Evolutionary conservation across 805 yeast species (phyloP).

Genomic region (Pichia cephalocereana): DNA sequence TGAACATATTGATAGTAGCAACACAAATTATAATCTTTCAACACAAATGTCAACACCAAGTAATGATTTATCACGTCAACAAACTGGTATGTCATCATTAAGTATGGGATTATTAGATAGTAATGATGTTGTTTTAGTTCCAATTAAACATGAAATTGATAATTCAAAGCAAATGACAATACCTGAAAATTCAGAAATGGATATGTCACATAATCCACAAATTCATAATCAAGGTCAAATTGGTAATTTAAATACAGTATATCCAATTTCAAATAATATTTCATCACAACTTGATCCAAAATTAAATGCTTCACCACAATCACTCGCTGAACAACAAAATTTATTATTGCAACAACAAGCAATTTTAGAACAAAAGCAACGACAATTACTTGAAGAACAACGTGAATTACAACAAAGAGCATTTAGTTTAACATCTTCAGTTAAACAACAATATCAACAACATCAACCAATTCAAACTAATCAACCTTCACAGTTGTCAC

Average conservation of each 20-base stretch:
- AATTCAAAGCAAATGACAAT: background rate
- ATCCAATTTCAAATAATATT: background rate
- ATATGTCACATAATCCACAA: background rate
- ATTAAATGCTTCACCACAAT: background rate
- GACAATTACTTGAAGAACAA: conserved; percentile 9
- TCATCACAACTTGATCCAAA: background rate
- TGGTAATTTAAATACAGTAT: background rate
- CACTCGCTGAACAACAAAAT: conserved; percentile 9
- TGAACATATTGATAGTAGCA: background rate
- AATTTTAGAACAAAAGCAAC: conserved; percentile 12
- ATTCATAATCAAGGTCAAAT: background rate
- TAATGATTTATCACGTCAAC: conserved; percentile 1
- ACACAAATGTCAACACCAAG: background rate
- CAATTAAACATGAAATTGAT: conserved; percentile 2
- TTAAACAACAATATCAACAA: conserved; percentile 6
- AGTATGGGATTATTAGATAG: conserved; percentile 4
- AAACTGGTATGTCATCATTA: conserved; percentile 2
- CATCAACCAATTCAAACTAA: conserved; percentile 1
- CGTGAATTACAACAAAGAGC: conserved; percentile 12
- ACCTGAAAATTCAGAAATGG: background rate
- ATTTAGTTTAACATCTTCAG: conserved; percentile 7
- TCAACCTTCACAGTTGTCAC: background rate
- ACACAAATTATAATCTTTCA: background rate
- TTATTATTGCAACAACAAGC: conserved; percentile 10
- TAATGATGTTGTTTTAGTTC: conserved; percentile 8